A percentile compares a stretch with the other conserved stretches of the same genome.
Evolutionary conservation across 2,329 filamentous ascomycete species (phyloP).

Genomic region (Fusarium sp.): DNA sequence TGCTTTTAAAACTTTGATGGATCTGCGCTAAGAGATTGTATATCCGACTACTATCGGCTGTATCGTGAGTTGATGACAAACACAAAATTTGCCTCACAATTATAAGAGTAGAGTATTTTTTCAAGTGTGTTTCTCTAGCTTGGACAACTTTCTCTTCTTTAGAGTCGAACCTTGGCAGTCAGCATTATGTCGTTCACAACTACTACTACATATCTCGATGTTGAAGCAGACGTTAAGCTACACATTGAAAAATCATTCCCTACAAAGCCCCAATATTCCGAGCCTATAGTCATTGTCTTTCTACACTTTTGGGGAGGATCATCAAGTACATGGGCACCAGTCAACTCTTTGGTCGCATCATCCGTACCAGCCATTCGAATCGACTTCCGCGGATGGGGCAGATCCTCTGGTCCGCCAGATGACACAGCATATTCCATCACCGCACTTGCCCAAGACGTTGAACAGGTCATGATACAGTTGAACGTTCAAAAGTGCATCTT

Average conservation of each 20-base stretch:
- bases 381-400: neutral
- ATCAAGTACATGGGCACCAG: neutral
- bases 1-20: neutral
- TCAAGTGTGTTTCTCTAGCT: too few relatives aligned
- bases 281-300: accelerated
- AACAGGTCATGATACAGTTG: accelerated
- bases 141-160: too few relatives aligned
- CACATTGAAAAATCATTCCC: neutral
- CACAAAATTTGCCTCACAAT: too few relatives aligned
- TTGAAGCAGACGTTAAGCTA: accelerated
- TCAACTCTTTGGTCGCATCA: accelerated
- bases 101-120: too few relatives aligned
- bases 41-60: neutral
- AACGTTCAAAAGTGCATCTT: neutral
- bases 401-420: accelerated
- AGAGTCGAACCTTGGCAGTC: accelerated
- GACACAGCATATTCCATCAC: neutral
- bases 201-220: neutral
- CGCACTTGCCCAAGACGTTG: neutral
- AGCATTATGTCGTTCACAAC: neutral
- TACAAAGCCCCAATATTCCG: accelerated
- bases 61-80: neutral
- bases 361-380: neutral
- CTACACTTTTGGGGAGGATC: neutral
- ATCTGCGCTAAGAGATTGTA: neutral